Conservation (phyloP, 2,329 filamentous ascomycete genomes). For the Monosporascus ibericus region DNA sequence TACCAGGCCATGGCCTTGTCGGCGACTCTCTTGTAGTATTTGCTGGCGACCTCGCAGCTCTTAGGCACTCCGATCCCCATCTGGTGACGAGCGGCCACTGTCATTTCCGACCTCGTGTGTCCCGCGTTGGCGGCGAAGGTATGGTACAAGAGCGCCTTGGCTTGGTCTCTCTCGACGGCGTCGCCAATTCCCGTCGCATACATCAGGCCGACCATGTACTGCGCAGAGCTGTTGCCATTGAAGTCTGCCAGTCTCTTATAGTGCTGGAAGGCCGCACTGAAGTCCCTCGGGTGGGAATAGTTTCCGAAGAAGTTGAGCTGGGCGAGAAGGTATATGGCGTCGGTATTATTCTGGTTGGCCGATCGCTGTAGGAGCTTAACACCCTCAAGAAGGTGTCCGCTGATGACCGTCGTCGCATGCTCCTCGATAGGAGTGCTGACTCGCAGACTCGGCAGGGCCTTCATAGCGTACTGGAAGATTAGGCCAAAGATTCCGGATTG, state of each 20-base stretch:
- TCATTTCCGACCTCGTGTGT: slow-evolving; percentile 86
- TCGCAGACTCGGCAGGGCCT: slow-evolving; percentile 44
- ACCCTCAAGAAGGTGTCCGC: slow-evolving; percentile 42
- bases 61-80: slow-evolving; percentile 78
- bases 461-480: slow-evolving; percentile 37
- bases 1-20: slow-evolving; percentile 89
- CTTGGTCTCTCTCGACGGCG: slow-evolving; percentile 78
- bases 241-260: slow-evolving; percentile 72
- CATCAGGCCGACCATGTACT: slow-evolving; percentile 94
- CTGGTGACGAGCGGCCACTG: slow-evolving; percentile 79
- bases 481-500: slow-evolving; percentile 37
- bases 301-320: slow-evolving; percentile 98
- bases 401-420: slow-evolving; percentile 29
- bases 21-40: slow-evolving; percentile 88
- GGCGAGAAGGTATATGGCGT: slow-evolving; percentile 83
- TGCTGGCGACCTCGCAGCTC: slow-evolving; percentile 76
- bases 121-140: slow-evolving; percentile 85
- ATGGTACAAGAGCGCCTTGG: slow-evolving; percentile 87
- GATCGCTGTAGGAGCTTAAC: slow-evolving; percentile 48
- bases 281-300: slow-evolving; percentile 78
- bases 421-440: slow-evolving; percentile 39
- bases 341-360: slow-evolving; percentile 56
- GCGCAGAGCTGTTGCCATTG: slow-evolving; percentile 83
- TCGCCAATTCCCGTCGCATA: slow-evolving; percentile 88
- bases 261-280: slow-evolving; percentile 70